Evolutionary conservation across 2,329 filamentous ascomycete species (phyloP), one percentile per base, ranked within the genome.

Genomic region (Xylaria multiplex): DNA sequence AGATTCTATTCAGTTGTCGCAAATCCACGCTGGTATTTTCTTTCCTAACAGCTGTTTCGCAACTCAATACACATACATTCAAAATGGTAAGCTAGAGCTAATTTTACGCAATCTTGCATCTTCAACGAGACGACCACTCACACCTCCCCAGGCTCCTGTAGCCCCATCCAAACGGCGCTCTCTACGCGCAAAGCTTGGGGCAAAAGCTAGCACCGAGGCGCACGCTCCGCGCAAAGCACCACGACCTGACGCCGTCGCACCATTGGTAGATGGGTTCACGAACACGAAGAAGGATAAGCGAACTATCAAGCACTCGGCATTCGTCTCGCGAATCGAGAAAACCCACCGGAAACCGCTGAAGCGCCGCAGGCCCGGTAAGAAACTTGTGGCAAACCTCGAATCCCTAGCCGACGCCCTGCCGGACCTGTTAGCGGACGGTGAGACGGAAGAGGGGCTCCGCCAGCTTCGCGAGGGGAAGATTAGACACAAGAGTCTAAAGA

Each of bases 271-370:
- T 76, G 69, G 77, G 66, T 94, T 95, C 79, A 82, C 88, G 67
- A 86, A 88, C 61, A 89, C 85, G 69, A 98, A 97, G 80, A 90
- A 87, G 76, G 92, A 96, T 82, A 97, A 95, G 82, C 91, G 90
- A 27, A 82, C 85, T 40, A 92, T 96, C 73, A 94, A 93, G 76
- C 93, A 93, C 83, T 91, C 91, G 0, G 81, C 89, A 14, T 93
- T 98, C 70, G 83, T 97, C 32, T 90, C 88, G 22, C 91, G 90
- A 69, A 91, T 97, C 73, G 82, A 89, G 70, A 93, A 93, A 71
- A 71, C 81, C 65, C 73, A 78, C 59, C 77, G 78, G 60, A 88
- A 85, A 75, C 78, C 84, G 8, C 81, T 84, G n/a, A 90, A 90
- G 77, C 85, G 89, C 7, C 84, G 91, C 70, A 81, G 90, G 4